These are phyloP conservation scores for Glaciozyma antarctica DNA, from an alignment of 768 basidiomycete species.

Conservation along the genomic window DNA sequence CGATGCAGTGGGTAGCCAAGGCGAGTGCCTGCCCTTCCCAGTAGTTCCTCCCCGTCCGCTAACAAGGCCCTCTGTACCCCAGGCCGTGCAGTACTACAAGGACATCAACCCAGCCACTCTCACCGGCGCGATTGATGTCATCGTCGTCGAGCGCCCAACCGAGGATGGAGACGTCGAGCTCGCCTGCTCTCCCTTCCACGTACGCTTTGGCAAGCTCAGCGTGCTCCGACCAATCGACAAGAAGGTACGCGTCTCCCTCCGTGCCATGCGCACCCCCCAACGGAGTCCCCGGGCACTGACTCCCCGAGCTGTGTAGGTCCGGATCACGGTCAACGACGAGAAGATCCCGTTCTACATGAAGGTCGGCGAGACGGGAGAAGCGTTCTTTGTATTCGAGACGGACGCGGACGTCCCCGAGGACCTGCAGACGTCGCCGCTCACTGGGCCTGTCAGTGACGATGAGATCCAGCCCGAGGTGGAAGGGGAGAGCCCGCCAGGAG, in stretches of 20 bases:
- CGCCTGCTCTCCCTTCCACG: constrained; percentile 90
- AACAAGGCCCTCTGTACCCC: neutral
- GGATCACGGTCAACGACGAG: constrained; percentile 73
- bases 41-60: too few species aligned
- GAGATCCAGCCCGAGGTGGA: constrained; percentile 20
- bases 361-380: constrained; percentile 96
- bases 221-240: constrained; percentile 89
- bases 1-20: constrained; percentile 27
- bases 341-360: constrained; percentile 92
- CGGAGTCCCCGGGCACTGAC: neutral
- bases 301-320: constrained; percentile 51
- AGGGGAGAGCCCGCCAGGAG: neutral
- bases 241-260: constrained; percentile 49
- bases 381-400: constrained; percentile 97
- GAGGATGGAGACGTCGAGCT: constrained; percentile 49
- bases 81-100: constrained; percentile 32
- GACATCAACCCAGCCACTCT: constrained; percentile 86
- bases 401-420: constrained; percentile 87
- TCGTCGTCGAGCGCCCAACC: constrained; percentile 73
- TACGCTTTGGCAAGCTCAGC: constrained; percentile 94
- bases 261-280: neutral
- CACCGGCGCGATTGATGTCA: constrained; percentile 97
- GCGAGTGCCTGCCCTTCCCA: neutral
- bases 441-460: constrained; percentile 41
- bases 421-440: constrained; percentile 84